A percentile compares a stretch with the other conserved stretches of the same genome.
Conservation (phyloP, 805 yeast genomes). For the Wickerhamiella azyma region DNA sequence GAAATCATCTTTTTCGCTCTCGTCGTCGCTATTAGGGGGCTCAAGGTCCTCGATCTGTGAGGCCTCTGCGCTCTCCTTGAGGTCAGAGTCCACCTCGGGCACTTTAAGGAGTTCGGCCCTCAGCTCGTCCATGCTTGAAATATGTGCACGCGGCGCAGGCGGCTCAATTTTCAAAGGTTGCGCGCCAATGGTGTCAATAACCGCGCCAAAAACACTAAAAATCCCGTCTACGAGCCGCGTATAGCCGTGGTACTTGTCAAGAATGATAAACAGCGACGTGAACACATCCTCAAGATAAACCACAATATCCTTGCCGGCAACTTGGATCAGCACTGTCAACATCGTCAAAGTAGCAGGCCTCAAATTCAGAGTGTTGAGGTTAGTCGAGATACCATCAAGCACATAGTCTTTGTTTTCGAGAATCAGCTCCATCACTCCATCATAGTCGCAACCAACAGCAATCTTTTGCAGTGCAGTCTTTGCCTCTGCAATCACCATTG, state of each 20-base stretch:
- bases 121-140: conserved; percentile 12
- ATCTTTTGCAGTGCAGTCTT: conserved; percentile 39
- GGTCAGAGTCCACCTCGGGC: conserved; percentile 18
- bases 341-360: conserved; percentile 64
- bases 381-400: conserved; percentile 61
- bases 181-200: conserved; percentile 10
- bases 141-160: not conserved
- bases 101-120: conserved; percentile 15
- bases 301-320: conserved; percentile 56
- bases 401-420: conserved; percentile 57
- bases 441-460: conserved; percentile 36
- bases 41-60: conserved; percentile 14
- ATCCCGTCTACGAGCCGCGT: conserved; percentile 56
- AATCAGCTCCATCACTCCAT: conserved; percentile 42
- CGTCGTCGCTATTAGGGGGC: conserved; percentile 14
- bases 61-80: conserved; percentile 17
- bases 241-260: conserved; percentile 81
- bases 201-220: conserved; percentile 42
- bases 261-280: conserved; percentile 55
- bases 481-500: conserved; percentile 37
- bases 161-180: not conserved
- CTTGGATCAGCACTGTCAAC: conserved; percentile 49
- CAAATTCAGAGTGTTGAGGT: conserved; percentile 53
- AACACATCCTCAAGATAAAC: conserved; percentile 60
- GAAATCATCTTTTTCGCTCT: conserved; percentile 21